Evolutionary conservation across 805 yeast genomes (phyloP).

Genomic region (Saccharomyces mikatae): DNA sequence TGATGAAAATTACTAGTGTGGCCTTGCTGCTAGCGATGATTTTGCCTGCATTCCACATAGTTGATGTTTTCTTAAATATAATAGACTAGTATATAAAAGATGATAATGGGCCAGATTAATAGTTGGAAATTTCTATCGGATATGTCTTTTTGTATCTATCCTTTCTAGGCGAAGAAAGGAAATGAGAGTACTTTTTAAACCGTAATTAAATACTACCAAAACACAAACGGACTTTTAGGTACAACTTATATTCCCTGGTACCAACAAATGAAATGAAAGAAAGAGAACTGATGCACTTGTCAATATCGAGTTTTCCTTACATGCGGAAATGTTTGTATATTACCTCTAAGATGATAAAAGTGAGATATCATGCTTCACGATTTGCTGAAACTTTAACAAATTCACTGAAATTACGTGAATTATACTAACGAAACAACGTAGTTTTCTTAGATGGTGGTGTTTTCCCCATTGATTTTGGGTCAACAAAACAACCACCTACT

Average conservation of each 20-base stretch:
- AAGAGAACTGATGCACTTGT: background rate
- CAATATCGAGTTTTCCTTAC: background rate
- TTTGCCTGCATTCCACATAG: background rate
- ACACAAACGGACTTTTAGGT: background rate
- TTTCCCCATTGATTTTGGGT: background rate
- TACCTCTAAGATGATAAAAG: background rate
- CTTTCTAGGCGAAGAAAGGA: background rate
- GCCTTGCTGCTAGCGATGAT: background rate
- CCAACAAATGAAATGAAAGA: background rate
- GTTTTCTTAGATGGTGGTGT: background rate
- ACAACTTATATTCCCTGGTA: background rate
- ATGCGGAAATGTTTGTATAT: background rate
- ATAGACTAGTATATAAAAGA: background rate
- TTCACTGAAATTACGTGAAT: background rate
- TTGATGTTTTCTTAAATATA: background rate
- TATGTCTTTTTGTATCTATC: background rate
- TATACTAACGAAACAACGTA: background rate
- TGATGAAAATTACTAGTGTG: background rate
- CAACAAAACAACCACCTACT: background rate
- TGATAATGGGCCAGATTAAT: background rate
- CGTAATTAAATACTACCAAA: background rate
- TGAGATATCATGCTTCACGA: background rate
- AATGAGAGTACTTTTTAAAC: background rate
- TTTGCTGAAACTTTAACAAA: background rate
- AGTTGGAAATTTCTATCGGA: background rate